phyloP scores from a whole-genome alignment of 768 basidiomycete species.

The Rossbeevera mucosa region DNA sequence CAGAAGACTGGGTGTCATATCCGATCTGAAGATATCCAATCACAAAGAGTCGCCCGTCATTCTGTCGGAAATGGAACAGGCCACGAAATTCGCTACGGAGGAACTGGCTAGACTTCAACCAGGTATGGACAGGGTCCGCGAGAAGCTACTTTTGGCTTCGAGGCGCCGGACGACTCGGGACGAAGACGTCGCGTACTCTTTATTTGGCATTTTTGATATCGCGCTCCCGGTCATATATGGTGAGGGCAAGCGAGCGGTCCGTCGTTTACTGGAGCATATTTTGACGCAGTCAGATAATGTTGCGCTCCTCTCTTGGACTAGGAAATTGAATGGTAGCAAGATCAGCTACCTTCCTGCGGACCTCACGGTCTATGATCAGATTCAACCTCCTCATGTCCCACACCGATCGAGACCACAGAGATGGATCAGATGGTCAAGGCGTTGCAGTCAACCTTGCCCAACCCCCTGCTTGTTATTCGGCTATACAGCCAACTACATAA shows the following conservation, averaged over 20 bases:
- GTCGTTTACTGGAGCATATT: not conserved
- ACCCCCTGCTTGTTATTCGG: not conserved
- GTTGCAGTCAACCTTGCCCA: not conserved
- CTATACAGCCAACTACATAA: not conserved
- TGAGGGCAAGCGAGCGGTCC: not conserved
- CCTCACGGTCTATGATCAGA: not conserved
- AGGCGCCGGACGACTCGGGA: not conserved
- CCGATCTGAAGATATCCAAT: not conserved
- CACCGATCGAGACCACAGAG: not conserved
- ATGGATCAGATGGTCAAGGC: not conserved
- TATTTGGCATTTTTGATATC: not conserved
- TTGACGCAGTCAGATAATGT: not conserved
- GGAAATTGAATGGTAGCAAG: not conserved
- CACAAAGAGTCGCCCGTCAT: not conserved
- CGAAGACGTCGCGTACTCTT: not conserved
- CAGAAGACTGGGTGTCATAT: not conserved
- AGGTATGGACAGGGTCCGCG: not conserved
- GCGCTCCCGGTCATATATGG: not conserved
- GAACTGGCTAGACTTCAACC: not conserved
- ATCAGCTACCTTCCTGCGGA: not conserved
- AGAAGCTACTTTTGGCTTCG: not conserved
- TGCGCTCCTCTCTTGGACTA: not conserved
- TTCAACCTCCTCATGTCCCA: not conserved
- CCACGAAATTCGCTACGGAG: not conserved
- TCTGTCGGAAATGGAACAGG: not conserved